Percentiles rank a stretch among this genome's conserved stretches.
phyloP scores from a whole-genome alignment of 1,284 basidiomycete species.

The Prillingera fragicola region DNA sequence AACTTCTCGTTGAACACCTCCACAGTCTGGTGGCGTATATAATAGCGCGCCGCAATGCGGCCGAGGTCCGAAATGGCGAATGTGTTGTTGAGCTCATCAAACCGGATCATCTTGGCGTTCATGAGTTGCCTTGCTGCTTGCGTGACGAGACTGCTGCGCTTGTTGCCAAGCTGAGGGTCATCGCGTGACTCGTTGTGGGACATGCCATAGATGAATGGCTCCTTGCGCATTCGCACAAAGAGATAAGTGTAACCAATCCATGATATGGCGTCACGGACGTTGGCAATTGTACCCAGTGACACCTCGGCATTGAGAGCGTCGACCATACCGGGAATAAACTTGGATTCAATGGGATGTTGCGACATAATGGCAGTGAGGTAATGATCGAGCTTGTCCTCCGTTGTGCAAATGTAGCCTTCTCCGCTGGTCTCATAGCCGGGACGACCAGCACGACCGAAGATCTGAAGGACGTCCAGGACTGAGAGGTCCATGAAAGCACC shows the following conservation, averaged over 20 bases:
- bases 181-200: constrained; percentile 64
- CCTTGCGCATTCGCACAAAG: constrained; percentile 90
- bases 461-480: constrained; percentile 84
- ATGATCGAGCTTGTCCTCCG: constrained; percentile 85
- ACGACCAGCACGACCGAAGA: constrained; percentile 95
- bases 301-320: constrained; percentile 96
- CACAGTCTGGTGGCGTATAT: constrained; percentile 80
- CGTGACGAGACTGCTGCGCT: constrained; percentile 67
- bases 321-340: constrained; percentile 82
- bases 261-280: constrained; percentile 76
- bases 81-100: constrained; percentile 59
- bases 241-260: constrained; percentile 99
- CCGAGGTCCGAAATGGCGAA: constrained; percentile 82
- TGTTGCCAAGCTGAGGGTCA: constrained; percentile 71
- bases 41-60: constrained; percentile 93
- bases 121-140: constrained; percentile 67
- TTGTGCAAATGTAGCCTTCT: constrained; percentile 94
- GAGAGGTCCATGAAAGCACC: constrained; percentile 90
- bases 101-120: constrained; percentile 77
- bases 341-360: constrained; percentile 95
- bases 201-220: constrained; percentile 90
- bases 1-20: constrained; percentile 84
- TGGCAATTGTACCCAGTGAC: constrained; percentile 87
- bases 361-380: constrained; percentile 86
- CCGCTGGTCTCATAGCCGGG: constrained; percentile 93